These are phyloP conservation scores for Polysphondylium violaceum DNA, from an alignment of 78 protist species.

Conservation along the genomic window DNA sequence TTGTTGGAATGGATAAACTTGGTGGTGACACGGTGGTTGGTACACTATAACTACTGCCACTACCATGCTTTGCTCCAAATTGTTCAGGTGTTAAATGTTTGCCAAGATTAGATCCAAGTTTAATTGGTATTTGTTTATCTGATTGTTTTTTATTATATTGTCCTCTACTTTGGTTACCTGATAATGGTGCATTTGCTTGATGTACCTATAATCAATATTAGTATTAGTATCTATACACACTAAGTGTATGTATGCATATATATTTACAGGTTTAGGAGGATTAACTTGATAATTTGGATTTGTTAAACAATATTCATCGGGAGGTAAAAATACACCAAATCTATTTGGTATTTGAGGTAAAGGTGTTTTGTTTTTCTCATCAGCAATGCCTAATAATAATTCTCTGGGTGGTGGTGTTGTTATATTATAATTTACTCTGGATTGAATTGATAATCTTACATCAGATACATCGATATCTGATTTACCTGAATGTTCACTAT, in stretches of 20 bases:
- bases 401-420: slow-evolving; percentile 80
- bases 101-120: too few species aligned
- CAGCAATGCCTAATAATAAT: slow-evolving; percentile 35
- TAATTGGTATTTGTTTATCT: slow-evolving; percentile 71
- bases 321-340: slow-evolving; percentile 69
- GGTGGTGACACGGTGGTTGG: too few species aligned
- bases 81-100: too few species aligned
- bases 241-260: background rate
- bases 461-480: slow-evolving; percentile 64
- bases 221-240: background rate
- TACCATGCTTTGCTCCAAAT: too few species aligned
- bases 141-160: slow-evolving; percentile 53
- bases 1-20: too few species aligned
- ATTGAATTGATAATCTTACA: slow-evolving; percentile 68
- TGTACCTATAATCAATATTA: background rate
- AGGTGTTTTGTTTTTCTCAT: slow-evolving; percentile 59
- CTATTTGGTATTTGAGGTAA: slow-evolving; percentile 69
- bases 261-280: slow-evolving; percentile 55
- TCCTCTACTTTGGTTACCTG: slow-evolving; percentile 25
- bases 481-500: slow-evolving; percentile 63
- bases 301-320: slow-evolving; percentile 71
- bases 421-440: slow-evolving; percentile 46
- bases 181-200: slow-evolving; percentile 18
- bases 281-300: slow-evolving; percentile 68
- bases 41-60: too few species aligned